Evolutionary conservation across 768 basidiomycete species (phyloP).

Genomic region (Lactarius evosmus): DNA sequence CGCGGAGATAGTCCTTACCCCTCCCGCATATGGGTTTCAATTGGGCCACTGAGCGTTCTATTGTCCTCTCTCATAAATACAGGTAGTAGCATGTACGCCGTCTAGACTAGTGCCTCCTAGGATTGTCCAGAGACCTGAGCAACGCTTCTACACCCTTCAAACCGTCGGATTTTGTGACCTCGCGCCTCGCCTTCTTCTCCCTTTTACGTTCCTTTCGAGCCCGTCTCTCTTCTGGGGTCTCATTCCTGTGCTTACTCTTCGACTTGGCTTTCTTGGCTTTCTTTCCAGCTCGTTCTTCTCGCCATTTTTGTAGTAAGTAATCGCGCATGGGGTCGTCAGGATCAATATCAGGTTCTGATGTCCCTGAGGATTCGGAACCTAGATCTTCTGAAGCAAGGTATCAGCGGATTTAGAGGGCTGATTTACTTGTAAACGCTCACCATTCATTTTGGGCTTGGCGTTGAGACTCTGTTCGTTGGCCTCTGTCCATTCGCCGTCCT

Average conservation of each 20-base stretch:
- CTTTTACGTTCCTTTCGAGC: constrained; percentile 72
- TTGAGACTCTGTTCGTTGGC: constrained; percentile 84
- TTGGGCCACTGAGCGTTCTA: background rate
- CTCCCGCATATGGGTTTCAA: no score
- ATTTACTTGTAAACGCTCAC: constrained; percentile 41
- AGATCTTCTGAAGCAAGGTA: constrained; percentile 44
- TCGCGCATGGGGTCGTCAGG: constrained; percentile 98
- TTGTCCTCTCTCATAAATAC: background rate
- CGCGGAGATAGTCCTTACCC: no score
- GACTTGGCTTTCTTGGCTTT: constrained; percentile 57
- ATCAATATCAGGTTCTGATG: constrained; percentile 69
- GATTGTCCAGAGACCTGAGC: constrained; percentile 46
- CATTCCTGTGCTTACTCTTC: constrained; percentile 62
- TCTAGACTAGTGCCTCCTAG: constrained; percentile 15
- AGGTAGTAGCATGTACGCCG: no score
- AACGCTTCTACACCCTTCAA: constrained; percentile 66
- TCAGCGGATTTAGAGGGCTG: background rate
- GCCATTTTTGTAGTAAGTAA: constrained; percentile 74
- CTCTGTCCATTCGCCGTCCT: constrained; percentile 83
- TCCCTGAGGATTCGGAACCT: constrained; percentile 63
- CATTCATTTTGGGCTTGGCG: constrained; percentile 71
- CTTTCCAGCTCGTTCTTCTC: constrained; percentile 61
- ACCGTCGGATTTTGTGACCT: constrained; percentile 52
- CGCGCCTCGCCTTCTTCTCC: constrained; percentile 60
- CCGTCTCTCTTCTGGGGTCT: constrained; percentile 75